Evolutionary conservation across 1,284 basidiomycete species (phyloP), one percentile per base, ranked within the genome.

Genomic region (Microbotryum silenes-acaulis): DNA sequence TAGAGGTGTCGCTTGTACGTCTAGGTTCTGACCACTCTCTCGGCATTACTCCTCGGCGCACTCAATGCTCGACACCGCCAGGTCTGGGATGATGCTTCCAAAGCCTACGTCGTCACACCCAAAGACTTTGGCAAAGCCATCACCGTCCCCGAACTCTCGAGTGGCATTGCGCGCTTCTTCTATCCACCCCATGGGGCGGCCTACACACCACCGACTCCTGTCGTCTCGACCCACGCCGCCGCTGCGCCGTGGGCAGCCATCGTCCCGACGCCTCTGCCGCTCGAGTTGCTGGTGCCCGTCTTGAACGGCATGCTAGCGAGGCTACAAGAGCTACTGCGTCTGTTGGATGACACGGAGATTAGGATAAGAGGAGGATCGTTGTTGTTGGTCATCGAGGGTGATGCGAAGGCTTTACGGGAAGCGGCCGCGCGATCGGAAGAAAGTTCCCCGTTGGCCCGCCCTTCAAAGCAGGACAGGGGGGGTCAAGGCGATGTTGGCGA

Each of bases 111-210:
- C 54, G 77, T 80, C 56, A 87, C 85, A 0, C 82, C 85, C 1
- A 94, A 89, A 74, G 74, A 80, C 0, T 97, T 89, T 72, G 92
- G 93, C 51, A 90, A 87, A 72, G 80, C 83, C 8, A 81, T 96
- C 73, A 82, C 81, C 60, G 71, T 80, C 2, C 74, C 81, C 8
- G 81, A 90, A 45, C 81, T 97, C 2, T 81, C 83, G 0, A 79
- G 85, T 25, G 92, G 88, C 14, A 80, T 93, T 55, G 79, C 81
- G 2, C 81, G 82, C 31, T 91, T 91, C 77, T 91, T 96, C 76
- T 88, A 89, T 18, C 76, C 76, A 0, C 76, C 77, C 0, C 57
- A 63, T 29, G 31, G 63, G 6, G 49, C 51, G 5, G 69, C 70
- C 27, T 59, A 29, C 27, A 54, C 54, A 27, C 64, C 57, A 37